Conservation (phyloP, 164 flowering plant genomes). For the Annona squamosa region DNA sequence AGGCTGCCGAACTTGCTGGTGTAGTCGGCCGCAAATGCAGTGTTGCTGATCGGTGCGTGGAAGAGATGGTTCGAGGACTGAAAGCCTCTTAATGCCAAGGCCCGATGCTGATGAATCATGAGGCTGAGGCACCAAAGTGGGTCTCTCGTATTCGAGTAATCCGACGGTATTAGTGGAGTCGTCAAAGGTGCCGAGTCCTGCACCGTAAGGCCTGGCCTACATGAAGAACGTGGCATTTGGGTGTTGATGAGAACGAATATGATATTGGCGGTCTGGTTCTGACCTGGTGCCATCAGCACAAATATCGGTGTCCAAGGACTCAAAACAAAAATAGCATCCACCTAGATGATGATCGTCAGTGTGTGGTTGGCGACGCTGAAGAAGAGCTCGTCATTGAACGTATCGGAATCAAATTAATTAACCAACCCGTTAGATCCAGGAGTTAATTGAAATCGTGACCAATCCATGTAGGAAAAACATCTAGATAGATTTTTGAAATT, state of each 20-base stretch:
- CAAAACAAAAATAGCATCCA: slow-evolving; percentile 40
- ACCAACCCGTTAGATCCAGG: too few species aligned
- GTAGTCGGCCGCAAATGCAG: slow-evolving; percentile 15
- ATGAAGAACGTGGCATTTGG: slow-evolving; percentile 39
- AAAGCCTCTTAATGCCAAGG: slow-evolving; percentile 6
- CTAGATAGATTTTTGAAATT: too few species aligned
- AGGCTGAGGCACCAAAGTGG: background rate
- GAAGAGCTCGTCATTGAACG: slow-evolving; percentile 60
- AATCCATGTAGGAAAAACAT: too few species aligned
- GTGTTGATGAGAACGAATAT: slow-evolving; percentile 28
- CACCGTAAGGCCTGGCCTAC: slow-evolving; percentile 42
- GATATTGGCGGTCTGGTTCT: slow-evolving; percentile 52
- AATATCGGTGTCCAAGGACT: slow-evolving; percentile 34
- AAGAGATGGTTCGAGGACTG: slow-evolving; percentile 19
- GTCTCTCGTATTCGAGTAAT: slow-evolving; percentile 23
- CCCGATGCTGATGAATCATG: slow-evolving; percentile 1
- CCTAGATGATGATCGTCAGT: slow-evolving; percentile 46
- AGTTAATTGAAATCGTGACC: too few species aligned
- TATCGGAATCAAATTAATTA: slow-evolving; percentile 2
- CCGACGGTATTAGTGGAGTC: slow-evolving; percentile 45
- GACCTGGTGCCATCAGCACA: slow-evolving; percentile 47
- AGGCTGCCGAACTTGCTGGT: slow-evolving; percentile 19
- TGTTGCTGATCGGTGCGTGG: slow-evolving; percentile 19
- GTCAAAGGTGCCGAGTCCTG: slow-evolving; percentile 40
- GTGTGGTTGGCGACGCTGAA: slow-evolving; percentile 56